Conservation (phyloP, 2,329 filamentous ascomycete genomes). For the Neodidymelliopsis sp. region DNA sequence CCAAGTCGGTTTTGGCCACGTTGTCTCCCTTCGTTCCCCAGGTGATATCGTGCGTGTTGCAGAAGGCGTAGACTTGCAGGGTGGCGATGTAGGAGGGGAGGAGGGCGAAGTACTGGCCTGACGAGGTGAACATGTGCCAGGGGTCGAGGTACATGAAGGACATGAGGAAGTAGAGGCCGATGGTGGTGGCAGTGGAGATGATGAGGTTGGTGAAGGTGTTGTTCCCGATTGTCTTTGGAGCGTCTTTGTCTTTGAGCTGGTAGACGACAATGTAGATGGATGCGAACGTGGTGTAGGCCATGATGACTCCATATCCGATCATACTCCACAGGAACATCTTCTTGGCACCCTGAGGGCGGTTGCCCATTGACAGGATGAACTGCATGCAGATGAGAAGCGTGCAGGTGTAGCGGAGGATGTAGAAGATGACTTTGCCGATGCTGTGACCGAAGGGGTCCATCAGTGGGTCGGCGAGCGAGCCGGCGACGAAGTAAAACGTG, state of each 20-base stretch:
- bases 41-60: conserved; percentile 98
- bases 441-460: conserved; percentile 92
- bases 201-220: conserved; percentile 96
- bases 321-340: conserved; percentile 88
- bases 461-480: conserved; percentile 78
- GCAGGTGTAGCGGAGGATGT: conserved; percentile 82
- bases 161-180: conserved; percentile 96
- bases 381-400: conserved; percentile 90
- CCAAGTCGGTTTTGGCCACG: conserved; percentile 89
- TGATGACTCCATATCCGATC: conserved; percentile 90
- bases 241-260: conserved; percentile 68
- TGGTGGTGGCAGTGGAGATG: conserved; percentile 84
- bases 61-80: conserved; percentile 97
- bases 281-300: conserved; percentile 93
- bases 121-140: conserved; percentile 98
- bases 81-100: conserved; percentile 96
- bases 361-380: conserved; percentile 96
- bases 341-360: conserved; percentile 92
- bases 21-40: conserved; percentile 99
- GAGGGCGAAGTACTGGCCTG: conserved; percentile 89
- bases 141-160: conserved; percentile 96
- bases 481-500: conserved; percentile 97
- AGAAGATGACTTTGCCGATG: conserved; percentile 85
- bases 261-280: conserved; percentile 85
- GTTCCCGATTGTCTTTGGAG: conserved; percentile 71